These are phyloP conservation scores for Eucalyptus polyanthemos DNA, from an alignment of 345 rosid species.

Conservation along the genomic window DNA sequence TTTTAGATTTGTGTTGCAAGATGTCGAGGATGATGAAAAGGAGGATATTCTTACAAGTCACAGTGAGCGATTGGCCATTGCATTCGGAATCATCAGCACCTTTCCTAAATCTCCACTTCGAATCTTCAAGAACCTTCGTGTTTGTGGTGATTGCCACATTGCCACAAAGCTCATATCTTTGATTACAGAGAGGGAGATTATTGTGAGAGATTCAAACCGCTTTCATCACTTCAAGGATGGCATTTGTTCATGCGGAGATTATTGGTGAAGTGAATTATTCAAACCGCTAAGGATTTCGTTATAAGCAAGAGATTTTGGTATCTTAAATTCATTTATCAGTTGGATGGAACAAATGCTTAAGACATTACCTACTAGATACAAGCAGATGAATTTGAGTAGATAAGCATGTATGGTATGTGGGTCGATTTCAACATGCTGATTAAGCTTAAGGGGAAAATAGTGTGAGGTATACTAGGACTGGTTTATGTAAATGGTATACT, in stretches of 20 bases:
- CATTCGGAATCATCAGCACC: slow-evolving; percentile 53
- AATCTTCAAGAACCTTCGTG: slow-evolving; percentile 69
- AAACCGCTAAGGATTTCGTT: background rate
- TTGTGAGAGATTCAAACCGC: slow-evolving; percentile 61
- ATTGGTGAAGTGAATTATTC: slow-evolving; percentile 27
- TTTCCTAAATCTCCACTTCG: slow-evolving; percentile 42
- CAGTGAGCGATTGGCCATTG: slow-evolving; percentile 17
- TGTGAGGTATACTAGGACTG: background rate
- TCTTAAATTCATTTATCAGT: background rate
- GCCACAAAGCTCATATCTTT: slow-evolving; percentile 50
- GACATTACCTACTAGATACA: background rate
- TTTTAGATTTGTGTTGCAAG: slow-evolving; percentile 5
- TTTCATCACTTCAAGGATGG: slow-evolving; percentile 60
- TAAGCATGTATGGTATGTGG: background rate
- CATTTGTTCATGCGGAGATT: slow-evolving; percentile 52
- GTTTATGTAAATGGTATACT: background rate
- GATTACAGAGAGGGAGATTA: slow-evolving; percentile 41
- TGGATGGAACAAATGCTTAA: background rate
- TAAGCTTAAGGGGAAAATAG: background rate
- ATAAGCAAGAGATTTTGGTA: background rate
- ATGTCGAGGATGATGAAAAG: slow-evolving; percentile 14
- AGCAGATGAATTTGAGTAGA: background rate
- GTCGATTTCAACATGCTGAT: background rate
- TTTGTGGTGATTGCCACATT: slow-evolving; percentile 67
- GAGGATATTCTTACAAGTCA: slow-evolving; percentile 6